Evolutionary conservation across 306 rosid genomes (phyloP), one percentile per base, ranked within the genome.

Genomic region (Castanea mollissima): DNA sequence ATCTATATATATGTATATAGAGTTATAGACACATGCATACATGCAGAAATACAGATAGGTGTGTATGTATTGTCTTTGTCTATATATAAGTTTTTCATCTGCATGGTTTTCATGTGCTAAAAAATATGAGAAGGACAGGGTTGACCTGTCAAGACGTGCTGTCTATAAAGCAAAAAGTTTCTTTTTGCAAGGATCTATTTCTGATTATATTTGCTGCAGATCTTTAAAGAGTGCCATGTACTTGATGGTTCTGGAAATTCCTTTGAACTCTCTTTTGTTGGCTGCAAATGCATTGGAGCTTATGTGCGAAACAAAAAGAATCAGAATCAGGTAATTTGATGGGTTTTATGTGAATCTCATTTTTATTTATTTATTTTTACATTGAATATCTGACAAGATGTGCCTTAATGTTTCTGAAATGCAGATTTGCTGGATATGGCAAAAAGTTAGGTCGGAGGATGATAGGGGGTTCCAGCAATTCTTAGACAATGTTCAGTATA

Each of bases 231-330:
- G 69, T 85, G 92, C 78, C 83, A 78, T 68, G 58, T 78, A 83
- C 62, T 11, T 74, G 96, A 93, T 82, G 83, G 19, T 62, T 79
- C 87, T 65, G 99, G 96, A 29, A 88, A 84, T 83, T 88, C 89
- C 76, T 95, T 86, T 68, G 99, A 95, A 77, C 91, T 95, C 74
- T 85, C 98, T 84, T 97, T 95, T 35, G 89, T 93, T 75, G 90
- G 98, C 77, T 90, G 91, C 85, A 95, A 95, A 79, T 95, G 99
- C 76, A 91, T 95, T 76, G 96, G 99, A 69, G 99, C 99, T 76
- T 95, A 95, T 83, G 99, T 93, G 52, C 78, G 97, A 59, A 95
- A 85, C 71, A 95, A 95, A 74, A 95, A 85, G 90, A 95, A 91
- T 88, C 99, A 95, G 80, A 95, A 95, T 82, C 99, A 95, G 90